These are phyloP conservation scores for Dothideomycetidae sp. DNA, from an alignment of 2,329 filamentous ascomycete genomes.

Conservation along the genomic window DNA sequence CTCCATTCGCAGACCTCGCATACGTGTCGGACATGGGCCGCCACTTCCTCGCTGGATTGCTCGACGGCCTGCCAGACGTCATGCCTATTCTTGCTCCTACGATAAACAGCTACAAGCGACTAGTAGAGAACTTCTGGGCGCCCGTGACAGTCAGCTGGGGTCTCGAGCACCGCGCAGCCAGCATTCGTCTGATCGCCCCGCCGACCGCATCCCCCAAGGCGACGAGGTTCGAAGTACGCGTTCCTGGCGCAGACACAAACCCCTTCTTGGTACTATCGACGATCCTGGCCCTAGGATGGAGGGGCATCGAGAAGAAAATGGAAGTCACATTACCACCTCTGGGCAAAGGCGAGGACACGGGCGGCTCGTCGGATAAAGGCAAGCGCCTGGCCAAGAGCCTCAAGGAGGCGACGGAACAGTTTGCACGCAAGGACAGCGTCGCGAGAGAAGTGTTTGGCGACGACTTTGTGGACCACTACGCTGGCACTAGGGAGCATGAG, in stretches of 20 bases:
- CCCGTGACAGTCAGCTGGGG: conserved; percentile 97
- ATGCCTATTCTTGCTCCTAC: conserved; percentile 94
- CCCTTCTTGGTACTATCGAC: conserved; percentile 76
- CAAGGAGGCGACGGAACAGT: conserved; percentile 67
- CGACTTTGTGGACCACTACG: conserved; percentile 90
- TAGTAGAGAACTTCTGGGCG: conserved; percentile 98
- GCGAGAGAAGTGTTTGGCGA: conserved; percentile 91
- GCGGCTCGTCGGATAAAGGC: conserved; percentile 55
- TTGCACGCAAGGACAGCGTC: conserved; percentile 64
- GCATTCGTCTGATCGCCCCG: conserved; percentile 76
- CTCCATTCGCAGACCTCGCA: conserved; percentile 60
- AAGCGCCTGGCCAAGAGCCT: conserved; percentile 69
- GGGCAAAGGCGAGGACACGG: conserved; percentile 71
- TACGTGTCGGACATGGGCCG: conserved; percentile 76
- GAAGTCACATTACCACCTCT: conserved; percentile 70
- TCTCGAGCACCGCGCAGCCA: conserved; percentile 84
- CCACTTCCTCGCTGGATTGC: conserved; percentile 81
- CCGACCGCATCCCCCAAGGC: conserved; percentile 72
- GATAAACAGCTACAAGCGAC: conserved; percentile 92
- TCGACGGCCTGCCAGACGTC: conserved; percentile 79
- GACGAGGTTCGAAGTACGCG: conserved; percentile 83
- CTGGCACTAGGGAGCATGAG: conserved; percentile 84
- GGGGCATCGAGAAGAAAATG: conserved; percentile 84
- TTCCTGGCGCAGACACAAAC: conserved; percentile 88
- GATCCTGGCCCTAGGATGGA: conserved; percentile 75